Base-by-base conservation (phyloP, 495 filamentous ascomycete genomes). In the Trichocladium uniseriatum region DNA sequence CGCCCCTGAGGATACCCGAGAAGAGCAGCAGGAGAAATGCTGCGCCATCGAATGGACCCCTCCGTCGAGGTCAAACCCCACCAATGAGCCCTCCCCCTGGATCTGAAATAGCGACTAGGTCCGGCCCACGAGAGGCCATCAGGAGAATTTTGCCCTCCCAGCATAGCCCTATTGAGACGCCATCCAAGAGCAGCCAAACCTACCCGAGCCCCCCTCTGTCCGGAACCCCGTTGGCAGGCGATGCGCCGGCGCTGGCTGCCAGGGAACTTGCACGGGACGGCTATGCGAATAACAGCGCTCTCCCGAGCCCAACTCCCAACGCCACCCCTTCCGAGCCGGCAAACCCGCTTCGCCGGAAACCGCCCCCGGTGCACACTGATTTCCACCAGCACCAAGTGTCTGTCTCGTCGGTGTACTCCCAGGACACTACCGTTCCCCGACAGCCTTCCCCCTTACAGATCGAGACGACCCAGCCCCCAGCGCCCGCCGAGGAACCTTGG, bases 1-100 rank as follows among this genome's bases (percentile, higher is more conserved):
- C 67, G 14, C 68, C 70, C 7, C 43, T 77, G 20, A 69, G 55
- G 36, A 62, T 75, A 36, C 74, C 75, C 6, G 70, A 62, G 20
- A 74, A 69, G 60, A 72, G 60, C 51, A 63, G 50, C 34, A 71
- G 65, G 52, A 66, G 65, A 35, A 59, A 52, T 29, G 41, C 56
- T 3, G 58, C 62, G 38, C 53, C 52, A 29, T 54, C 49, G 9
- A 29, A 45, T n/a, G 49, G 24, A n/a, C 35, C 48, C 16, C 32
- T 24, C 29, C 55, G 53, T 38, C 58, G 58, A 43, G 58, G 55
- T 29, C 55, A 65, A 34, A 67, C 61, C 19, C 61, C 60, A 45
- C 62, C 62, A 27, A 61, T 66, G 51, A 66, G 66, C 56, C 64
- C 64, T 43, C 55, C 48, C 14, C 45, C 49, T 11, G 31, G 31